Evolutionary conservation across 2,329 filamentous ascomycete species (phyloP), one percentile per base, ranked within the genome.

Genomic region (Paradendryphiella salina): DNA sequence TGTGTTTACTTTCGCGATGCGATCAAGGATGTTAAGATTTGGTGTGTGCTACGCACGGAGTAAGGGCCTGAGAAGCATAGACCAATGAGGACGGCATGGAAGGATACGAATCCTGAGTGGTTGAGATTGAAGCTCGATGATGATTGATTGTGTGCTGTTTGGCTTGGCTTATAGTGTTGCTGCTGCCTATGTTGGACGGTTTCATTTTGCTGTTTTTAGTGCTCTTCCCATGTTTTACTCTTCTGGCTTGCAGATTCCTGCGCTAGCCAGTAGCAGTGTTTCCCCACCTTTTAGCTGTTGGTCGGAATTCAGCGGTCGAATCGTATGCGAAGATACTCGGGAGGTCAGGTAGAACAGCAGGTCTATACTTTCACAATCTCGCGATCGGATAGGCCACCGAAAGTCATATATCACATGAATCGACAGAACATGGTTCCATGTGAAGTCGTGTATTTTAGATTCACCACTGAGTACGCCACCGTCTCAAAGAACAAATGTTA

Each of bases 381-480:
- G 3, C 23, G 8, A 26, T 26, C 23, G 10, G 10, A 9, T 10
- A 26, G 23, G 9, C 3, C 9, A 26, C 10, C 8, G 10, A 26
- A 26, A 26, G 23, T 10, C 3, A 5, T 1, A 7, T 1, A 10
- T 34, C 28, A 45, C 26, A 35, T 21, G 13, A 21, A 11, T 3
- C 11, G 8, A 21, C 11, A 15, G 20, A 11, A 5, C 33, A 10
- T 21, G 0, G 2, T 17, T 32, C 9, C 15, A 20, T 20, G 26
- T 47, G 18, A 42, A 33, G 20, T 33, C 26, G 38, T 29, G 13
- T 11, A 51, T 51, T 51, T 28, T 9, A 51, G 26, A 32, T 5
- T 33, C 36, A 42, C 26, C 17, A 33, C 48, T 17, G 31, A 38
- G 10, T 38, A 28, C 20, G 32, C 38, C 21, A 35, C 6, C 28